Evolutionary conservation across 164 flowering plant species (phyloP), one percentile per base, ranked within the genome.

Genomic region (Echeveria elegans): DNA sequence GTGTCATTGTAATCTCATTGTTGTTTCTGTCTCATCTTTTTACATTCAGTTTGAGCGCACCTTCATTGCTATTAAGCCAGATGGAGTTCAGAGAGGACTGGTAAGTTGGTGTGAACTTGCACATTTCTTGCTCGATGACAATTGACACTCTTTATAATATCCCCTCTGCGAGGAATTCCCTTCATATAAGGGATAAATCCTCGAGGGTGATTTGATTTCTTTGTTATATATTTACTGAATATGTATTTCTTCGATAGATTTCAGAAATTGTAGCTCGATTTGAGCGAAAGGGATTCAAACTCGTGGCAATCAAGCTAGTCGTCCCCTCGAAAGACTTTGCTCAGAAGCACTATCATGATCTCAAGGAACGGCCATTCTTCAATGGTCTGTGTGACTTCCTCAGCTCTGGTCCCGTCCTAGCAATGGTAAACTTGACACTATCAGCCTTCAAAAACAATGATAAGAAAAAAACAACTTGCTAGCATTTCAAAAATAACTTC

Each of bases 21-120:
- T 60, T 66, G 24, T 56, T 26, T n/a, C 52, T 69, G 37, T 38
- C 28, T 64, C 7, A 34, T 34, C 7, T 3, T 34, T 63, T 14
- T 71, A 18, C 65, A 28, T 72, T 24, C 75, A 91, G 97, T 60
- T 94, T 82, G 99, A 94, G 79, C 86, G 90, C 52, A 94, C 96
- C 69, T 94, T 94, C 78, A 94, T 94, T 74, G 96, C 97, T 48
- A 94, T 91, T 75, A 91, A 94, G 81, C 99, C 97, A 59, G 99
- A 94, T 80, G 99, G 99, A 77, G 97, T 94, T 52, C 99, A 94
- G 74, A 85, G 99, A 77, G 99, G 97, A 23, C 83, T 94, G 89
- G 99, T 94, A 83, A 75, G 79, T 18, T 34, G 21, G 68, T 7
- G 29, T 52, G 26, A 15, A 14, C 15, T 26, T 40, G 8, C 15